Percentiles rank a stretch among this genome's conserved stretches.
phyloP scores from a whole-genome alignment of 805 yeast species.

The Vanderwaltozyma polyspora region DNA sequence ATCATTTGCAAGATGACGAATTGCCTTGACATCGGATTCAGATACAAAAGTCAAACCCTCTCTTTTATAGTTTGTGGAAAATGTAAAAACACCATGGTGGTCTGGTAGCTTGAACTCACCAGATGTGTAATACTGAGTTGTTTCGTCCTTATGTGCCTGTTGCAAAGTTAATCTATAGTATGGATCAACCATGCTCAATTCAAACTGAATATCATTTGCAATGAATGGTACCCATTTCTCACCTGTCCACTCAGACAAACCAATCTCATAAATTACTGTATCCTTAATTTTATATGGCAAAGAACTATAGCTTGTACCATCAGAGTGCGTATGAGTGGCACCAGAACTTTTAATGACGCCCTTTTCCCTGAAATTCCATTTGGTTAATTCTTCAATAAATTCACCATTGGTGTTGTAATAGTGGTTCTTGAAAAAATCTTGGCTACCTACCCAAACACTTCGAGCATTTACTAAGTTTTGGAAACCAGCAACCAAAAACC shows the following conservation, averaged over 20 bases:
- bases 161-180: slow-evolving; percentile 69
- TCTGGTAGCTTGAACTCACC: slow-evolving; percentile 69
- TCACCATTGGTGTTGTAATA: slow-evolving; percentile 27
- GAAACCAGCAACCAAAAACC: slow-evolving; percentile 59
- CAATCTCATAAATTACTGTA: slow-evolving; percentile 43
- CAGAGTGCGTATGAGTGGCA: slow-evolving; percentile 43
- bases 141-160: slow-evolving; percentile 31
- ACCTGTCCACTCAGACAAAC: slow-evolving; percentile 39
- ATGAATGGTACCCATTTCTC: slow-evolving; percentile 59
- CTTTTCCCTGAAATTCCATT: slow-evolving; percentile 68
- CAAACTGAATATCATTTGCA: slow-evolving; percentile 64
- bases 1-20: slow-evolving; percentile 90
- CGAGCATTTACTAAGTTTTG: slow-evolving; percentile 78
- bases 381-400: slow-evolving; percentile 35
- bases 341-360: slow-evolving; percentile 48
- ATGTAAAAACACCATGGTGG: slow-evolving; percentile 94
- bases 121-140: slow-evolving; percentile 40
- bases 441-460: slow-evolving; percentile 72
- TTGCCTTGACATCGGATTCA: slow-evolving; percentile 61
- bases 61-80: slow-evolving; percentile 65
- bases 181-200: slow-evolving; percentile 86
- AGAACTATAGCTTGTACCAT: slow-evolving; percentile 32
- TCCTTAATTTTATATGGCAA: slow-evolving; percentile 65
- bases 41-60: slow-evolving; percentile 60
- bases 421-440: slow-evolving; percentile 37